Base-by-base conservation (phyloP, 78 protist species). In the Carpediemonas membranifera region DNA sequence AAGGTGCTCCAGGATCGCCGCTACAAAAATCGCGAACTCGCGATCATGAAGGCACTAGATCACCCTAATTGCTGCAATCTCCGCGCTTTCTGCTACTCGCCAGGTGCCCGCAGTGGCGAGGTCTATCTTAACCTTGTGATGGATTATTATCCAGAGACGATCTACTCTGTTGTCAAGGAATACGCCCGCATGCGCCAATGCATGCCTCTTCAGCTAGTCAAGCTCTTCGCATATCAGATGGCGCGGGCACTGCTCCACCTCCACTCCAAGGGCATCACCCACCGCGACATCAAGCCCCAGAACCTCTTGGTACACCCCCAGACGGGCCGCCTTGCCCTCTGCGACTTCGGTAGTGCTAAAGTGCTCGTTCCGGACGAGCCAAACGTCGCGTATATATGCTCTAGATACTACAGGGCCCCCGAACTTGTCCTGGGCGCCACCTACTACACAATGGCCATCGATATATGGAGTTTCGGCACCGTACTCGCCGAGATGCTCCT, bases 401-500 rank as follows among this genome's bases (percentile, higher is more conserved):
- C 98, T 57, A 85, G 98, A 30, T n/a, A n/a, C n/a, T n/a, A n/a
- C 75, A 83, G 98, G 31, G 99, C 99, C 1, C 98, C 99, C 14
- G 99, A 97, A 72, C 87, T 97, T 55, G 86, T 95, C 44, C 89
- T 97, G 39, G 98, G 98, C 9, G 84, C 98, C 30, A 83, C 95
- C 33, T 77, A 87, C 59, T 97, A 97, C 83, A 82, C 96, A 0
- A 71, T 88, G 0, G 59, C 94, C n/a, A 89, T 97, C 34, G 93
- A 76, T 68, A 50, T 72, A 16, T 81, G 79, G 84, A 62, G 82
- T 27, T 58, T 66, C 25, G 92, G 92, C 0, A 81, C 87, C 60
- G 75, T 87, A 5, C 39, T 81, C 33, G 89, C 84, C 11, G 92
- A 87, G 57, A 52, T 85, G 44, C 43, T 84, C 61, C 68, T 84